A percentile compares a stretch with the other conserved stretches of the same genome.
Conservation (phyloP, 2,329 filamentous ascomycete species). For the Trichophyton benhamiae region DNA sequence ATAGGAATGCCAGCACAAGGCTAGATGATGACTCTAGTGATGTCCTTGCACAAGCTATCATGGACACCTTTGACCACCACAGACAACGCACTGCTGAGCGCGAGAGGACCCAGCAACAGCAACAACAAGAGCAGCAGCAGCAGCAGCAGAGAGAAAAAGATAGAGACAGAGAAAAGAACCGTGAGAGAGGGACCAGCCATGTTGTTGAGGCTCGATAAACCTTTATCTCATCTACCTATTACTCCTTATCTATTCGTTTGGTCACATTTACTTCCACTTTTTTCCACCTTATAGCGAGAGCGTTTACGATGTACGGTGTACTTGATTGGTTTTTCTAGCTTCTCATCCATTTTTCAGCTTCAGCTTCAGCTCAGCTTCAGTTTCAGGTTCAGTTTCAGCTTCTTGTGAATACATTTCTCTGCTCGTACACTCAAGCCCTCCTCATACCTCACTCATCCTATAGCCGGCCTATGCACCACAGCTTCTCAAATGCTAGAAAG, state of each 20-base stretch:
- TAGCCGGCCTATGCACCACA: too few species aligned
- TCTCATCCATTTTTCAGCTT: background rate
- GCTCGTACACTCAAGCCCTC: background rate
- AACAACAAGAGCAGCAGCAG: slow-evolving; percentile 5
- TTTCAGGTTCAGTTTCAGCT: background rate
- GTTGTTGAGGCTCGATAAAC: background rate
- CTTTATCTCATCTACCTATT: background rate
- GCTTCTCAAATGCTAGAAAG: background rate
- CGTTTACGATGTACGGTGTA: background rate
- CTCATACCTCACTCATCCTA: background rate
- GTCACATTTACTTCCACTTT: background rate
- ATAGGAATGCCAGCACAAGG: background rate
- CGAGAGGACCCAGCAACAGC: slow-evolving; percentile 8
- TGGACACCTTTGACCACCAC: slow-evolving; percentile 31
- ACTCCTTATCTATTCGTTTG: background rate
- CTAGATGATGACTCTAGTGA: slow-evolving; percentile 30
- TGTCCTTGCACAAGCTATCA: slow-evolving; percentile 31
- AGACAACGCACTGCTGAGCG: slow-evolving; percentile 22
- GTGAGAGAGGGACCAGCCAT: background rate
- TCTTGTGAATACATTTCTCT: background rate
- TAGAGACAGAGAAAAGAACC: background rate
- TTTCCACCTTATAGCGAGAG: background rate
- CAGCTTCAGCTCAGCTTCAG: background rate
- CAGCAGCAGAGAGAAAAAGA: slow-evolving; percentile 6
- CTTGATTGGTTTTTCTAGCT: background rate